These are phyloP conservation scores for Plasmodium blacklocki DNA, from an alignment of 169 alveolate genomes.

Conservation along the genomic window DNA sequence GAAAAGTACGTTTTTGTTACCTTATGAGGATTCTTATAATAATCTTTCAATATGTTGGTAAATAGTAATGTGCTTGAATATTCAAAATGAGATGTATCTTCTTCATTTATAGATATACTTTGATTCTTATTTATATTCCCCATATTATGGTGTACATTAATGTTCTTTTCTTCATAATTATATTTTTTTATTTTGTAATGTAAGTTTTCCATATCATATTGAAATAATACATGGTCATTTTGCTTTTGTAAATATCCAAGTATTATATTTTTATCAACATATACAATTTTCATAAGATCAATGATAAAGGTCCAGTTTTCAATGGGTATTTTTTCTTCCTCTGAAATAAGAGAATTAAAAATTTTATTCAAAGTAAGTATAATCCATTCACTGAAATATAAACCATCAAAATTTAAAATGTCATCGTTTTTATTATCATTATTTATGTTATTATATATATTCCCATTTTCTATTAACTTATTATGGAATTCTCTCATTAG, in stretches of 20 bases:
- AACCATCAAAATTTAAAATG: background rate
- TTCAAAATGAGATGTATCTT: background rate
- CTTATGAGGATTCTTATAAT: constrained; percentile 30
- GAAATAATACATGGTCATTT: too few relatives aligned
- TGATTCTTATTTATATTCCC: background rate
- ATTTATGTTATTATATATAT: background rate
- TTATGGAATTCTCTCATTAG: too few relatives aligned
- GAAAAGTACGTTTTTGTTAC: constrained; percentile 28
- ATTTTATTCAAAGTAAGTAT: constrained; percentile 27
- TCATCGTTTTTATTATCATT: background rate
- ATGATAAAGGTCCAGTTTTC: constrained; percentile 52
- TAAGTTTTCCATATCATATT: background rate
- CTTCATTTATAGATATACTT: background rate
- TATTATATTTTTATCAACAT: constrained; percentile 22
- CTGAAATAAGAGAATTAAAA: background rate
- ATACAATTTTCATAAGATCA: constrained; percentile 43
- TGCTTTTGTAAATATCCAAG: constrained; percentile 8
- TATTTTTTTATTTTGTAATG: background rate
- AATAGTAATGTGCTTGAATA: background rate
- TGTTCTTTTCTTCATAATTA: background rate
- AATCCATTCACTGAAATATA: constrained; percentile 60
- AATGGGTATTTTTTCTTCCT: background rate
- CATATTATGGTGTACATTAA: background rate
- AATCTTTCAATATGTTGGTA: constrained; percentile 14
- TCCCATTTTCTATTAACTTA: background rate